Conservation (phyloP, 140 eudicot genomes). For the Oenanthe javanica region DNA sequence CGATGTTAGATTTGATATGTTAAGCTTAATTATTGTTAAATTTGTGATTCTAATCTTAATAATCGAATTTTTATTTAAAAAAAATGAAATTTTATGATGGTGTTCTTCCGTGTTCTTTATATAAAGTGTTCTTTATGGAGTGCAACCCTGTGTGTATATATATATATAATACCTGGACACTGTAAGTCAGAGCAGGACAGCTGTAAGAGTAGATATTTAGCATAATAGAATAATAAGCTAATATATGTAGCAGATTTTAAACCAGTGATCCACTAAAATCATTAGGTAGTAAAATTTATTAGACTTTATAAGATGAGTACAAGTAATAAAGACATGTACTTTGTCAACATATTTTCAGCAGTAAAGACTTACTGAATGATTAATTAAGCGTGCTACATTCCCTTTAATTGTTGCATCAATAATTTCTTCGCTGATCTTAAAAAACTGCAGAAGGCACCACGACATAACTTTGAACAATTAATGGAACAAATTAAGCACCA, state of each 20-base stretch:
- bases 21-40: no score
- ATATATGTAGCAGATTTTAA: not conserved
- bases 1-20: no score
- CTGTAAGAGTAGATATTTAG: no score
- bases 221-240: not conserved
- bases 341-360: not conserved
- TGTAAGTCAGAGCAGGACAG: not conserved
- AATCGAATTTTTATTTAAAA: no score
- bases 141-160: no score
- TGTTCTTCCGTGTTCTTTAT: no score
- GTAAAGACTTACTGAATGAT: constrained; percentile 61
- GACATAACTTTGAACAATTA: not conserved
- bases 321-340: not conserved
- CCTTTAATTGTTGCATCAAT: constrained; percentile 82
- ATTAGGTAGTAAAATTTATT: no score
- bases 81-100: no score
- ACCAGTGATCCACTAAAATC: not conserved
- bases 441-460: constrained; percentile 48
- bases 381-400: constrained; percentile 73
- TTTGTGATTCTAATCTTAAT: no score
- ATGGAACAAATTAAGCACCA: not conserved
- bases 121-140: no score
- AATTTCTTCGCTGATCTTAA: constrained; percentile 68
- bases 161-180: not conserved
- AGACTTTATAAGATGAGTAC: not conserved